These are phyloP conservation scores for Xylariaceae sp. DNA, from an alignment of 2,329 filamentous ascomycete species.

Conservation along the genomic window DNA sequence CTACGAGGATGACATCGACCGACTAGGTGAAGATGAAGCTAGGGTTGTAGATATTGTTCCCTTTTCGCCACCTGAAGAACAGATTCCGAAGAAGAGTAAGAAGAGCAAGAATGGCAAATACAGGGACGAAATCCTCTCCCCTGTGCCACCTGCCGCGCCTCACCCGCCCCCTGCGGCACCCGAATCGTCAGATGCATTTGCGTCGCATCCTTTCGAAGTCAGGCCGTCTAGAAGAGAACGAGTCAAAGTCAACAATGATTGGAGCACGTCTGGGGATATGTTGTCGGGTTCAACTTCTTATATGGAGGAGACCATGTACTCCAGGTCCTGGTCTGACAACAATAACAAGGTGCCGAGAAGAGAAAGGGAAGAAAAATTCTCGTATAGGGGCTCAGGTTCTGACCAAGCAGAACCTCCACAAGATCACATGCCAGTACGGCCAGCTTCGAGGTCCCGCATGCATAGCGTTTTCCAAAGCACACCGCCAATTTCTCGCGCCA, in stretches of 20 bases:
- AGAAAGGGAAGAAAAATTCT: conserved; percentile 57
- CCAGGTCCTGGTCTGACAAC: conserved; percentile 63
- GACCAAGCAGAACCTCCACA: conserved; percentile 46
- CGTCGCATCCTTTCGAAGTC: conserved; percentile 49
- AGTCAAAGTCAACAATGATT: conserved; percentile 66
- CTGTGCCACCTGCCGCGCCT: conserved; percentile 32
- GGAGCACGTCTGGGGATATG: conserved; percentile 65
- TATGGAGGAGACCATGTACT: conserved; percentile 52
- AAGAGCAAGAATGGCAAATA: conserved; percentile 34
- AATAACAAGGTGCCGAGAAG: conserved; percentile 43
- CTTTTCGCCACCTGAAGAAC: conserved; percentile 39
- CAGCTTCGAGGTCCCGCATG: conserved; percentile 52
- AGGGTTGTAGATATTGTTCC: conserved; percentile 47
- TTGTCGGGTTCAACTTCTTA: conserved; percentile 59
- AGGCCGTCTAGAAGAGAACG: conserved; percentile 69
- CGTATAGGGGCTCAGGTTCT: conserved; percentile 65
- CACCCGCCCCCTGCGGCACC: conserved; percentile 44
- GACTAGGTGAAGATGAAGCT: background rate
- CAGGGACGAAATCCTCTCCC: conserved; percentile 28
- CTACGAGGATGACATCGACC: conserved; percentile 30
- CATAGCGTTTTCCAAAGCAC: conserved; percentile 63
- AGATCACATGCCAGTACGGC: conserved; percentile 41
- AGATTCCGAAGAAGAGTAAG: conserved; percentile 30
- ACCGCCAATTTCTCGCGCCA: conserved; percentile 62
- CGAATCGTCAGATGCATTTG: conserved; percentile 36